Percentiles rank a stretch among this genome's conserved stretches.
phyloP scores from a whole-genome alignment of 352 stramenopile species.

The Globisporangium viniferum region DNA sequence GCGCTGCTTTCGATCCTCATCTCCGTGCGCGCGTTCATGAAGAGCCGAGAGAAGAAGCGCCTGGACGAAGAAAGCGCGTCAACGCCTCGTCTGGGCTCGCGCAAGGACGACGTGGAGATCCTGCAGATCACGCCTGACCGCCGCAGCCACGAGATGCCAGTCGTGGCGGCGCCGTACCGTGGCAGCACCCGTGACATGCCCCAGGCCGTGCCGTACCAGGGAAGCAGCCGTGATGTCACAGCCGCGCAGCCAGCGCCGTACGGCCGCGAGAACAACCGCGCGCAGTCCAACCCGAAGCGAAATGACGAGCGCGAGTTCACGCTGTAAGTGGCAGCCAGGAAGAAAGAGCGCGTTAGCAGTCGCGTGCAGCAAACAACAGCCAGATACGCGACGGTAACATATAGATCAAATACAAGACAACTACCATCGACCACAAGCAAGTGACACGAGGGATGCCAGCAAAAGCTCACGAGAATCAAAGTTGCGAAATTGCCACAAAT shows the following conservation, averaged over 20 bases:
- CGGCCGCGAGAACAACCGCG: conserved; percentile 16
- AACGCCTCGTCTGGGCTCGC: conserved; percentile 15
- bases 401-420: conserved; percentile 2
- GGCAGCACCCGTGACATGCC: not conserved
- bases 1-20: conserved; percentile 59
- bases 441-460: not conserved
- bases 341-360: not conserved
- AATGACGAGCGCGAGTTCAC: conserved; percentile 21
- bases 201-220: conserved; percentile 8
- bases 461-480: not conserved
- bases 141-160: conserved; percentile 13
- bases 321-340: conserved; percentile 11
- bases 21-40: conserved; percentile 47
- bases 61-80: conserved; percentile 7
- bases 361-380: not conserved
- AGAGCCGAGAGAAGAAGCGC: conserved; percentile 33
- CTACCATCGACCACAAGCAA: not conserved
- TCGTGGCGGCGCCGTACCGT: conserved; percentile 8
- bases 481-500: conserved; percentile 2
- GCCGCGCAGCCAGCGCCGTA: conserved; percentile 2
- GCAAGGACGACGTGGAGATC: conserved; percentile 23
- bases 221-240: conserved; percentile 1
- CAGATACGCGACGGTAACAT: conserved; percentile 7
- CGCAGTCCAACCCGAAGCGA: conserved; percentile 6
- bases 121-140: conserved; percentile 22